Evolutionary conservation across 2,329 filamentous ascomycete genomes (phyloP).

Genomic region (Calonectria henricotiae): DNA sequence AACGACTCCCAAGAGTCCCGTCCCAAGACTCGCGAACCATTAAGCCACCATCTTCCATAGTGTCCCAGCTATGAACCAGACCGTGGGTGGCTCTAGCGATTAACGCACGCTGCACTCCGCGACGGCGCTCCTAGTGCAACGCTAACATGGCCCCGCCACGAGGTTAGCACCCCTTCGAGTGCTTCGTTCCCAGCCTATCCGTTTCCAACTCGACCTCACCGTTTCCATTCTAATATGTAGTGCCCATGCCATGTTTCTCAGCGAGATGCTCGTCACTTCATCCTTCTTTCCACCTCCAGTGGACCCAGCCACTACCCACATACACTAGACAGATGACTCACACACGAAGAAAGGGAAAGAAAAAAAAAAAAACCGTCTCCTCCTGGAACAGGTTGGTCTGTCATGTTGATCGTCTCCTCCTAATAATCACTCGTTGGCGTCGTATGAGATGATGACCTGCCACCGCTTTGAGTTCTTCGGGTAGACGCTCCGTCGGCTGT

Average conservation of each 20-base stretch:
- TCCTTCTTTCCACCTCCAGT: background rate
- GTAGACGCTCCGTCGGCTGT: conserved; percentile 41
- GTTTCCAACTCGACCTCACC: conserved; percentile 23
- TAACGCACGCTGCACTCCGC: conserved; percentile 41
- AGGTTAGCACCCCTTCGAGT: conserved; percentile 36
- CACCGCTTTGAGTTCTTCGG: conserved; percentile 24
- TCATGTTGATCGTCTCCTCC: conserved; percentile 23
- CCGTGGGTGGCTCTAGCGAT: conserved; percentile 39
- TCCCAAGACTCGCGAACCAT: conserved; percentile 42
- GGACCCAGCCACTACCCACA: background rate
- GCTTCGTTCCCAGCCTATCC: conserved; percentile 33
- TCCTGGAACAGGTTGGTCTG: conserved; percentile 26
- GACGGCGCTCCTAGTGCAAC: conserved; percentile 39
- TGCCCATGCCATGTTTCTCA: conserved; percentile 15
- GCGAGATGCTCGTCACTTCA: conserved; percentile 5
- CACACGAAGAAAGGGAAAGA: background rate
- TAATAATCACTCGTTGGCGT: conserved; percentile 21
- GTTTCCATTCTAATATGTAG: conserved; percentile 12
- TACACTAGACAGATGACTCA: conserved; percentile 18
- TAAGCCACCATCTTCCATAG: conserved; percentile 45
- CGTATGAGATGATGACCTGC: conserved; percentile 41
- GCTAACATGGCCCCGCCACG: conserved; percentile 41
- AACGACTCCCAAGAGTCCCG: conserved; percentile 38
- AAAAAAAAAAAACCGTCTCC: background rate
- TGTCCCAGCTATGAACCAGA: conserved; percentile 16